Evolutionary conservation across 306 rosid genomes (phyloP).

Genomic region (Pyrus betulifolia): DNA sequence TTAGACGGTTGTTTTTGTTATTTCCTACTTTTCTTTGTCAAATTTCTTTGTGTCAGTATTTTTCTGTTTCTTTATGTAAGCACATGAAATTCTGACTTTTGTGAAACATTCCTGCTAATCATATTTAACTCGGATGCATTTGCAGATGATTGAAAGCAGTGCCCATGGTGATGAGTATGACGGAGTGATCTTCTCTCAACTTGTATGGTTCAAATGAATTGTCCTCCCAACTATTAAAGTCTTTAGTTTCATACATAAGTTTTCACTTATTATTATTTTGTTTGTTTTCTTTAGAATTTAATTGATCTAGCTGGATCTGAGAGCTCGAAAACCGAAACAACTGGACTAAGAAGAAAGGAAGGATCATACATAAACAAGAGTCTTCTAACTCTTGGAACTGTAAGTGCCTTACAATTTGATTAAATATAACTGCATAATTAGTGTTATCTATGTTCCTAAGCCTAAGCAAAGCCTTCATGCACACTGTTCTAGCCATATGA

Average conservation of each 20-base stretch:
- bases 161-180: conserved; percentile 95
- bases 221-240: neutral
- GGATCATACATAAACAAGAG: conserved; percentile 99
- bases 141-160: conserved; percentile 99
- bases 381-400: conserved; percentile 98
- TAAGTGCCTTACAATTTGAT: conserved; percentile 33
- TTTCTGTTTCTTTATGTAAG: neutral
- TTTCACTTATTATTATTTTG: neutral
- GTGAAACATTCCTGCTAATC: neutral
- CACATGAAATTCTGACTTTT: neutral
- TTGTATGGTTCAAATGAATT: conserved; percentile 49
- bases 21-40: neutral
- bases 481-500: neutral
- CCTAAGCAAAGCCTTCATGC: neutral
- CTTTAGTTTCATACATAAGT: neutral
- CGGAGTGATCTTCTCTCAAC: conserved; percentile 98
- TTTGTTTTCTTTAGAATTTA: conserved; percentile 54
- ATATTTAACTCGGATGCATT: conserved; percentile 18
- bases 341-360: conserved; percentile 96
- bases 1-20: neutral
- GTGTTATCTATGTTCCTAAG: neutral
- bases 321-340: conserved; percentile 98
- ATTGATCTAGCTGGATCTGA: conserved; percentile 99
- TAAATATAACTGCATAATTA: conserved; percentile 1
- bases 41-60: neutral